Evolutionary conservation across 495 filamentous ascomycete species (phyloP).

Genomic region (Patellaria atrata): DNA sequence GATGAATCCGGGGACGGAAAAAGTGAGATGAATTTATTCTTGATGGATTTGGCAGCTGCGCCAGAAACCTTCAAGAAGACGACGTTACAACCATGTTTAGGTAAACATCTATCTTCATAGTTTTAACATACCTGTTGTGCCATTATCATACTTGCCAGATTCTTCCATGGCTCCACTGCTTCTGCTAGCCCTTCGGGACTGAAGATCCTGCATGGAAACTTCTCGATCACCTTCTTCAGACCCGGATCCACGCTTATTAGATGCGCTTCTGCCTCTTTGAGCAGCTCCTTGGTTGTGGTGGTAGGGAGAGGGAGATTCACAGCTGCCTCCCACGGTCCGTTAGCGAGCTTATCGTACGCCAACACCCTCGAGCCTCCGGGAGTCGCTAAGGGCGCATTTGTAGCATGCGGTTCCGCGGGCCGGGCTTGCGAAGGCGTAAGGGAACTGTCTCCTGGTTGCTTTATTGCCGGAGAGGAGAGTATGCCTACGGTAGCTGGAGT

Average conservation of each 20-base stretch:
- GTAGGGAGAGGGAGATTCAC: constrained; percentile 34
- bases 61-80: constrained; percentile 59
- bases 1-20: constrained; percentile 34
- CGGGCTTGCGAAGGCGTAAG: constrained; percentile 36
- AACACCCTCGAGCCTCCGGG: constrained; percentile 59
- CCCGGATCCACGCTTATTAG: constrained; percentile 61
- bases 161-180: constrained; percentile 73
- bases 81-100: too few species aligned
- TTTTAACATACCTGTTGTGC: constrained; percentile 53
- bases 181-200: constrained; percentile 70
- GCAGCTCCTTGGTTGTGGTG: constrained; percentile 55
- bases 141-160: constrained; percentile 73
- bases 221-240: constrained; percentile 56
- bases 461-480: background rate
- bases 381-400: constrained; percentile 67
- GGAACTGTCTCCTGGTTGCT: too few species aligned
- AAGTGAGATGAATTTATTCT: constrained; percentile 67
- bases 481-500: constrained; percentile 9
- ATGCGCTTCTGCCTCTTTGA: constrained; percentile 66
- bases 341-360: constrained; percentile 28
- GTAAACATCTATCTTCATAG: too few species aligned
- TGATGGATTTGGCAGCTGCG: constrained; percentile 77
- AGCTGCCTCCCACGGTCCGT: constrained; percentile 7
- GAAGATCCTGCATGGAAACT: constrained; percentile 64
- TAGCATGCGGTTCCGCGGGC: constrained; percentile 47